Evolutionary conservation across 768 basidiomycete species (phyloP), one percentile per base, ranked within the genome.

Genomic region (Tylopilus felleus): DNA sequence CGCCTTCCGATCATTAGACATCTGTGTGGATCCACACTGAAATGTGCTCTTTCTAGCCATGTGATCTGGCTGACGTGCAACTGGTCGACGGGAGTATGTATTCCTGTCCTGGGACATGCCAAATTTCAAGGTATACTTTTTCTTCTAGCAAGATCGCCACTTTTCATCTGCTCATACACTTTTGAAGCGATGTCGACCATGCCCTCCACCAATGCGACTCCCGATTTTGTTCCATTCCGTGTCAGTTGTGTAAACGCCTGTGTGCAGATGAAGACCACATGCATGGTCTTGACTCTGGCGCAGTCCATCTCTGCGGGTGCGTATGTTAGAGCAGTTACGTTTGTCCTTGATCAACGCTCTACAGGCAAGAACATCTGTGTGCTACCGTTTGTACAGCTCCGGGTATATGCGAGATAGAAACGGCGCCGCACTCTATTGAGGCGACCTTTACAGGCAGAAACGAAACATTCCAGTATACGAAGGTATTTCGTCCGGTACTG

Each of bases 391-490:
- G 84, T 53, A 57, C 67, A 17, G 69, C 75, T 0, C 59, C 62
- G 1, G 84, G 85, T 4, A 79, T 78, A 19, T 86, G 84, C 51
- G 73, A 83, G 43, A 84, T 85, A 14, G 77, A 84, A 48, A 82
- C 78, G 0, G 71, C 76, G 0, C 84, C 84, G 0, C 77, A 80
- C 49, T 79, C 82, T 0, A 76, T 86, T 31, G 79, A 84, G 59
- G 80, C 82, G 6, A 84, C 81, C 0, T 86, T 85, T 57, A 78
- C 76, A 0, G 85, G 84, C 0, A 71, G 66, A 53, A 79, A 84
- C 46, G 80, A 83, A 54, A 82, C 77, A 1, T 86, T 84, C 59
- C 77, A 81, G 60, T 86, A 82, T 47, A 86, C 85, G 0, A 85
- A 85, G 74, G 84, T 81, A 47, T 25, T 62, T 51, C 36, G 27